phyloP scores from a whole-genome alignment of 1,139 yeast genomes.

The Pichia sp. region DNA sequence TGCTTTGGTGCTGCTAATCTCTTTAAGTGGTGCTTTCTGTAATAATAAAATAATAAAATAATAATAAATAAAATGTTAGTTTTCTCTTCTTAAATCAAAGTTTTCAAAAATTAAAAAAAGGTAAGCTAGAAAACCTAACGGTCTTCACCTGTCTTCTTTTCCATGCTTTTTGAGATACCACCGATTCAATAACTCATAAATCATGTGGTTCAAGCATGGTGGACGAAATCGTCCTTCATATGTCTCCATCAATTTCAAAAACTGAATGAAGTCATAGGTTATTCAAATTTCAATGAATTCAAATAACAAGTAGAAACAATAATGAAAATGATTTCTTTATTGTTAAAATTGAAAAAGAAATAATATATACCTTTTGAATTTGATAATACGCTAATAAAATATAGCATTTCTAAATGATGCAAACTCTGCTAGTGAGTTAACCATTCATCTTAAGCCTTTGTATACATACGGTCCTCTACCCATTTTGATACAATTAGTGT shows the following conservation, averaged over 20 bases:
- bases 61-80: conserved; percentile 6
- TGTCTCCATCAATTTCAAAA: conserved; percentile 4
- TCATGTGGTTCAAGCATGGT: too few species aligned
- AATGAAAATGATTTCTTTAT: not conserved
- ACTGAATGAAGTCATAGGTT: conserved; percentile 13
- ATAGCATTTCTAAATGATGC: too few species aligned
- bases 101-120: not conserved
- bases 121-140: not conserved
- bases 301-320: conserved; percentile 3
- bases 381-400: too few species aligned
- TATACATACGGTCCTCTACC: conserved; percentile 93
- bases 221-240: conserved; percentile 15
- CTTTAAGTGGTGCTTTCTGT: conserved; percentile 87
- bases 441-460: too few species aligned
- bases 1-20: conserved; percentile 99
- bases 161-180: too few species aligned
- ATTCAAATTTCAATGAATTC: conserved; percentile 5
- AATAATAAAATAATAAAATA: conserved; percentile 2
- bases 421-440: too few species aligned
- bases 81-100: not conserved
- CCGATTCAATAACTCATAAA: too few species aligned
- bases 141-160: not conserved
- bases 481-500: conserved; percentile 43
- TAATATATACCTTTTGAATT: conserved; percentile 9
- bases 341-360: not conserved